Evolutionary conservation across 495 filamentous ascomycete genomes (phyloP).

Genomic region (Lasiosphaeria ovina): DNA sequence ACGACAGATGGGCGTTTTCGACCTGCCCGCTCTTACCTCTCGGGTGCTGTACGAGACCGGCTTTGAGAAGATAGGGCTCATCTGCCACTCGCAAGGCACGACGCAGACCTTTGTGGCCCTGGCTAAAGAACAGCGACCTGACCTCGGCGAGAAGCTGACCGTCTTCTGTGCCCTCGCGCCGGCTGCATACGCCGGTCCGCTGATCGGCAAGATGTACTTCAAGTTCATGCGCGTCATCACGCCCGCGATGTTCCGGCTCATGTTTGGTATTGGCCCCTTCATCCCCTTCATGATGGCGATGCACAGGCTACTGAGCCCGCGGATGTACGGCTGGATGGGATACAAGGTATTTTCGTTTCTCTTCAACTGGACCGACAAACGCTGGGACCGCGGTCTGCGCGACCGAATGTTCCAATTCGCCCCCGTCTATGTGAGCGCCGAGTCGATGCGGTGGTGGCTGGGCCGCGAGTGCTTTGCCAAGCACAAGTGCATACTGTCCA

Average conservation of each 20-base stretch:
- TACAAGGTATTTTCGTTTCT: slow-evolving; percentile 89
- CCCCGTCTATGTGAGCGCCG: slow-evolving; percentile 84
- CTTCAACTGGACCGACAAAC: slow-evolving; percentile 82
- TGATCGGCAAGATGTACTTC: slow-evolving; percentile 86
- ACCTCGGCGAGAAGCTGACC: slow-evolving; percentile 77
- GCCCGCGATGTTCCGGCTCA: slow-evolving; percentile 68
- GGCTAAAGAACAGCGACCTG: slow-evolving; percentile 88
- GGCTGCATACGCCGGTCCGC: slow-evolving; percentile 83
- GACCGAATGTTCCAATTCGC: slow-evolving; percentile 88
- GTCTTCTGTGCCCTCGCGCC: slow-evolving; percentile 93
- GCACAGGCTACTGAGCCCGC: slow-evolving; percentile 61
- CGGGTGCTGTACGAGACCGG: slow-evolving; percentile 80
- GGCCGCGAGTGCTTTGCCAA: slow-evolving; percentile 86
- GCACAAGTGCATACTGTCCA: slow-evolving; percentile 86
- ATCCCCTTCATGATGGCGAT: slow-evolving; percentile 94
- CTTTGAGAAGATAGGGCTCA: slow-evolving; percentile 78
- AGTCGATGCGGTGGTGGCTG: slow-evolving; percentile 96
- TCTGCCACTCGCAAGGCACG: slow-evolving; percentile 90
- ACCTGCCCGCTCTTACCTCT: slow-evolving; percentile 83
- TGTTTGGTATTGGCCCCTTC: slow-evolving; percentile 94
- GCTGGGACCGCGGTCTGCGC: slow-evolving; percentile 81
- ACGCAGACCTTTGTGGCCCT: slow-evolving; percentile 87
- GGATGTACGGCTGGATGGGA: slow-evolving; percentile 78
- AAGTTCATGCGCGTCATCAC: slow-evolving; percentile 85
- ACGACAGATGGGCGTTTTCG: slow-evolving; percentile 86